Evolutionary conservation across 1,284 basidiomycete species (phyloP).

Genomic region (Apiotrichum laibachii): DNA sequence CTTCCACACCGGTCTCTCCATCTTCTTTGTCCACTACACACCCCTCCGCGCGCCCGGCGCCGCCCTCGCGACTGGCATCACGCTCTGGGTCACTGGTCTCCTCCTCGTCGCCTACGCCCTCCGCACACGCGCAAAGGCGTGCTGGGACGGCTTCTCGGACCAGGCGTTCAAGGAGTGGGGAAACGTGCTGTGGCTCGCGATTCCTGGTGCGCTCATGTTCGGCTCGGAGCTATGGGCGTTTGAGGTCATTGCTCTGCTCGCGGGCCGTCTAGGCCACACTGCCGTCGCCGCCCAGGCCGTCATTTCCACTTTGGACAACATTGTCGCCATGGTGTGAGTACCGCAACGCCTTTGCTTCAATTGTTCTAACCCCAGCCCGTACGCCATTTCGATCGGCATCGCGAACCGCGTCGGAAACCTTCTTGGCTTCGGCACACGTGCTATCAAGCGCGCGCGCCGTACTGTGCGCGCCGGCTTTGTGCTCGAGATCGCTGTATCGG

Average conservation of each 20-base stretch:
- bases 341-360: too few species aligned
- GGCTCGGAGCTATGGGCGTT: slow-evolving; percentile 34
- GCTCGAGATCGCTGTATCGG: slow-evolving; percentile 23
- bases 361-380: slow-evolving; percentile 14
- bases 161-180: slow-evolving; percentile 25
- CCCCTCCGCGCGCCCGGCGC: slow-evolving; percentile 26
- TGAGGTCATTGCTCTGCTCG: slow-evolving; percentile 34
- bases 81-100: slow-evolving; percentile 23
- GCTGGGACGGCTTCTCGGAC: slow-evolving; percentile 30
- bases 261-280: slow-evolving; percentile 29
- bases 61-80: slow-evolving; percentile 22
- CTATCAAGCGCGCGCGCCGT: slow-evolving; percentile 24
- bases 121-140: slow-evolving; percentile 26
- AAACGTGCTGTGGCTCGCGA: slow-evolving; percentile 23
- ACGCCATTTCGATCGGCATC: slow-evolving; percentile 26
- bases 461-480: slow-evolving; percentile 27
- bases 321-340: slow-evolving; percentile 22
- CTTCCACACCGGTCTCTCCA: slow-evolving; percentile 24
- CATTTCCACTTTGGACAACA: slow-evolving; percentile 24
- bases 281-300: slow-evolving; percentile 35
- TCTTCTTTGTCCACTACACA: slow-evolving; percentile 31
- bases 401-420: slow-evolving; percentile 34
- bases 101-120: slow-evolving; percentile 22
- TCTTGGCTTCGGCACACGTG: slow-evolving; percentile 29
- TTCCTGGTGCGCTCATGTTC: slow-evolving; percentile 33